Base-by-base conservation (phyloP, 1,284 basidiomycete genomes). In the Ceratobasidium sp. region DNA sequence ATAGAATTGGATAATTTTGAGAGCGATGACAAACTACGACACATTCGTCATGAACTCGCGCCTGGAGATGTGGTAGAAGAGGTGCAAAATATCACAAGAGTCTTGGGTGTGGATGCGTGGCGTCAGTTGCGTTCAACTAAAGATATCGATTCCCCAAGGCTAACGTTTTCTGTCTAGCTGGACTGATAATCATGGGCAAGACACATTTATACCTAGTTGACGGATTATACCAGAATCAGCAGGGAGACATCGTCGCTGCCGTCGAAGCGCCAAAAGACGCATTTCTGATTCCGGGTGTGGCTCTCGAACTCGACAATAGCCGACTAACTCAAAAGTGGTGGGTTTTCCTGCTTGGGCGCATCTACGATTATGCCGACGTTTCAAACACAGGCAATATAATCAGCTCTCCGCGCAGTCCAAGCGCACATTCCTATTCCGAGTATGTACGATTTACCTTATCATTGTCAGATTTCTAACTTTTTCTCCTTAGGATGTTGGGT, bases 171-270 rank as follows among this genome's bases (percentile, higher is more conserved):
- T 80, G 81, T n/a, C 68, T 82, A 93, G 95, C 96, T 77, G 95
- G 96, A 1, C 87, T 98, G 8, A 87, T 98, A 33, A 96, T 98
- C 67, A 89, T 96, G 35, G 96, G 96, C 20, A 89, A 89, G 70
- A 92, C 90, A 3, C 94, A 96, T 82, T 85, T 98, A 7, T 98
- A 98, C 82, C 93, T 98, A 86, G 87, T 98, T 18, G 96, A 98
- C 82, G 96, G 96, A 6, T 87, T 98, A n/a, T 93, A 97, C 18
- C 94, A 97, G 83, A 93, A 92, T 71, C 90, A 93, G 10, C 90
- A 92, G 60, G 96, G 96, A 0, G 96, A 97, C 83, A 91, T 98
- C 50, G 92, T 98, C 67, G 95, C 96, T 81, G 94, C 94, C 0
- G 90, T 90, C 80, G 94, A 97, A 81, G 96, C 96, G 2, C 94